A percentile compares a stretch with the other conserved stretches of the same genome.
These are phyloP conservation scores for Crucihimalaya himalaica DNA, from an alignment of 345 rosid species.

Conservation along the genomic window DNA sequence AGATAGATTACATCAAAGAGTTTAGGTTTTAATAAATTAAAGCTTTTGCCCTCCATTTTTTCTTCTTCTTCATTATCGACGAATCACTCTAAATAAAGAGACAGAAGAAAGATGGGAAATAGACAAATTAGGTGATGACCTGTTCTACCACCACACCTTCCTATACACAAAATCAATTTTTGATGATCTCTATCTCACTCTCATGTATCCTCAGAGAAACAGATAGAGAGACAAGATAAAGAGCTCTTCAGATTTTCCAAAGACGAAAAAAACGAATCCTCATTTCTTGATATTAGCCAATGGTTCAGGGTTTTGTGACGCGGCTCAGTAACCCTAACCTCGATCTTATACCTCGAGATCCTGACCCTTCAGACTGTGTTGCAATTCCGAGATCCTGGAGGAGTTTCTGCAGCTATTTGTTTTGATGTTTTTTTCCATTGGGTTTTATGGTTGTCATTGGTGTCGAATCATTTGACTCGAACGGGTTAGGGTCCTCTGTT, in stretches of 20 bases:
- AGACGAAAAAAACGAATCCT: slow-evolving; percentile 22
- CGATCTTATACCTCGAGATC: slow-evolving; percentile 20
- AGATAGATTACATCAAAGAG: slow-evolving; percentile 16
- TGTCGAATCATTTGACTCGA: slow-evolving; percentile 24
- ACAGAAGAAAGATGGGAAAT: slow-evolving; percentile 20
- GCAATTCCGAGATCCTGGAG: slow-evolving; percentile 10
- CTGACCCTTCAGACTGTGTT: slow-evolving; percentile 28
- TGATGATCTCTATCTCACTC: slow-evolving; percentile 26
- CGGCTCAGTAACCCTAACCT: slow-evolving; percentile 16
- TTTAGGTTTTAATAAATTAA: slow-evolving; percentile 5
- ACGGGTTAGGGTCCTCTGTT: slow-evolving; percentile 44
- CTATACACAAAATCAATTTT: slow-evolving; percentile 40
- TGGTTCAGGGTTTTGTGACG: slow-evolving; percentile 18
- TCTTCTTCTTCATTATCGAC: not conserved
- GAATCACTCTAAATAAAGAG: not conserved
- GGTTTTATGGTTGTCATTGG: slow-evolving; percentile 34
- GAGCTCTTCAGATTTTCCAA: slow-evolving; percentile 30
- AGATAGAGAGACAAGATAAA: slow-evolving; percentile 21
- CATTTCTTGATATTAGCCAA: slow-evolving; percentile 31
- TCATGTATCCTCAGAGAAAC: slow-evolving; percentile 13
- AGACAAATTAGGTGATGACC: slow-evolving; percentile 27
- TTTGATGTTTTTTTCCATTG: slow-evolving; percentile 21
- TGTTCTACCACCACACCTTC: slow-evolving; percentile 38
- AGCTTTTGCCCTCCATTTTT: not conserved
- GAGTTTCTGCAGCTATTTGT: slow-evolving; percentile 32